phyloP scores from a whole-genome alignment of 768 basidiomycete species.

The Suillus subalutaceus region DNA sequence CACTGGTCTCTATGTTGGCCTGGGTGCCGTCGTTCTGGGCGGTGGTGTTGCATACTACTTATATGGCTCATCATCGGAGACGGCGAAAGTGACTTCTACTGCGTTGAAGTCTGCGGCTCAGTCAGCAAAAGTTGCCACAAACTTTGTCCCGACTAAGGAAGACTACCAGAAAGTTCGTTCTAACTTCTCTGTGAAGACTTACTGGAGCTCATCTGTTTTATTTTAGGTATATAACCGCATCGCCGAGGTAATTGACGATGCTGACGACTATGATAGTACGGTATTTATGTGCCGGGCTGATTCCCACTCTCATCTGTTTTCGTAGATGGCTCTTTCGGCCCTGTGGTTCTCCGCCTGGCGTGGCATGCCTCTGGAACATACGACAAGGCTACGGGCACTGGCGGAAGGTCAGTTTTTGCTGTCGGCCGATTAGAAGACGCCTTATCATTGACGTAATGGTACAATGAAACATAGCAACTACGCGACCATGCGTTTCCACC shows the following conservation, averaged over 20 bases:
- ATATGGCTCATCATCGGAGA: slow-evolving; percentile 48
- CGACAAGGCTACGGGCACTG: slow-evolving; percentile 75
- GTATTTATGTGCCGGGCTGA: slow-evolving; percentile 10
- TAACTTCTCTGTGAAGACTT: neutral
- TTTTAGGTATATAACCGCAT: slow-evolving; percentile 87
- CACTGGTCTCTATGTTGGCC: slow-evolving; percentile 57
- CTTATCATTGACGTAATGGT: slow-evolving; percentile 16
- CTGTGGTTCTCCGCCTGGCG: slow-evolving; percentile 85
- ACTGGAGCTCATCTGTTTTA: neutral
- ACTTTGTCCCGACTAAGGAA: slow-evolving; percentile 75
- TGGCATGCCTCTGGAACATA: slow-evolving; percentile 97
- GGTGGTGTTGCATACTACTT: slow-evolving; percentile 69
- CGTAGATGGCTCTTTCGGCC: slow-evolving; percentile 86
- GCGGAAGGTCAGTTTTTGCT: slow-evolving; percentile 65
- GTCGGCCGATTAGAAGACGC: neutral
- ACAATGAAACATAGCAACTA: slow-evolving; percentile 68
- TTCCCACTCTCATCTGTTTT: slow-evolving; percentile 9
- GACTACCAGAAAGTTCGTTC: slow-evolving; percentile 84
- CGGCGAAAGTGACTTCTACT: slow-evolving; percentile 53
- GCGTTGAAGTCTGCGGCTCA: slow-evolving; percentile 65
- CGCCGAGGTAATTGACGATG: slow-evolving; percentile 74
- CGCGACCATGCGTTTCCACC: slow-evolving; percentile 97
- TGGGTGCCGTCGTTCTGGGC: slow-evolving; percentile 60
- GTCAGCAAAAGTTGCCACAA: slow-evolving; percentile 61
- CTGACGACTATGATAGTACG: slow-evolving; percentile 80